Percentiles rank a stretch among this genome's conserved stretches.
These are phyloP conservation scores for Tritrichomonas foetus DNA, from an alignment of 208 protist genomes.

Conservation along the genomic window DNA sequence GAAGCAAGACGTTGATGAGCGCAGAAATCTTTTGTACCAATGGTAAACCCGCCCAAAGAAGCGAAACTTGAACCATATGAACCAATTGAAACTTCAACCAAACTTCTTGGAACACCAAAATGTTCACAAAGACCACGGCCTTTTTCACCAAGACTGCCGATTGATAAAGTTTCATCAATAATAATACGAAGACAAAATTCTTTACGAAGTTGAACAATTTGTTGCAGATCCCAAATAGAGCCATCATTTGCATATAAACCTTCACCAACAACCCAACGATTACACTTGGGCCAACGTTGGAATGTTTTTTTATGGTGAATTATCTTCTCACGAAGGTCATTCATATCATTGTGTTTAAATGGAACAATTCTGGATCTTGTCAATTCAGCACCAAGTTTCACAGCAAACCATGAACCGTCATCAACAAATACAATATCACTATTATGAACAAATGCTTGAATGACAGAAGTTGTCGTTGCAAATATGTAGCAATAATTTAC, in stretches of 20 bases:
- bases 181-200: conserved; percentile 84
- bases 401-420: conserved; percentile 43
- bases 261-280: conserved; percentile 84
- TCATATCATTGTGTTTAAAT: conserved; percentile 88
- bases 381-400: conserved; percentile 66
- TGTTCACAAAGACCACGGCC: conserved; percentile 73
- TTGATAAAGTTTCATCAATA: conserved; percentile 85
- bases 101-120: neutral
- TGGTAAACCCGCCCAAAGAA: conserved; percentile 84
- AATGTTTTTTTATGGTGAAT: conserved; percentile 65
- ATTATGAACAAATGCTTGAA: conserved; percentile 42
- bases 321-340: conserved; percentile 67
- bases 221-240: conserved; percentile 66
- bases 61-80: conserved; percentile 72
- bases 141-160: conserved; percentile 81
- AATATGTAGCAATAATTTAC: conserved; percentile 45
- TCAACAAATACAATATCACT: conserved; percentile 44
- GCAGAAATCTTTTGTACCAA: conserved; percentile 69
- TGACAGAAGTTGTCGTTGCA: conserved; percentile 42
- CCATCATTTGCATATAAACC: conserved; percentile 76
- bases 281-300: conserved; percentile 60
- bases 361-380: conserved; percentile 70
- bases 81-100: conserved; percentile 51
- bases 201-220: conserved; percentile 78
- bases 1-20: conserved; percentile 81